Conservation (phyloP, 768 basidiomycete species). For the Boletus coccyginus region DNA sequence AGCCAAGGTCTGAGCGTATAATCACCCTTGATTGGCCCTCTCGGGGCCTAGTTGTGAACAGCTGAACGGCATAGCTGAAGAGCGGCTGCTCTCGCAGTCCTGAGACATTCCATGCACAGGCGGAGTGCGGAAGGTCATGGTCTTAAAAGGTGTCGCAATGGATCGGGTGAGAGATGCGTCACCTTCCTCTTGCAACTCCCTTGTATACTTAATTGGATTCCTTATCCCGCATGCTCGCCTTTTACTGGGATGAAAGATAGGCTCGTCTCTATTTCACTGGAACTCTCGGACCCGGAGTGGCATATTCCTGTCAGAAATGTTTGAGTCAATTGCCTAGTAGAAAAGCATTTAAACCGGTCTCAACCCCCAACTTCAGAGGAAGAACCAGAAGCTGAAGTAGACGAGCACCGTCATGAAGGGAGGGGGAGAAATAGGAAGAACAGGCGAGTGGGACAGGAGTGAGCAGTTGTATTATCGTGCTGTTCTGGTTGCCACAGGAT, state of each 20-base stretch:
- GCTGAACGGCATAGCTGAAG: slow-evolving; percentile 49
- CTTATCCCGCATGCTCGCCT: slow-evolving; percentile 3
- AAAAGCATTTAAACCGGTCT: background rate
- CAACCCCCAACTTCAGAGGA: slow-evolving; percentile 7
- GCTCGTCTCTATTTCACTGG: background rate
- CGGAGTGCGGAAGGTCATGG: slow-evolving; percentile 2
- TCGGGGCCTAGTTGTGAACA: slow-evolving; percentile 55
- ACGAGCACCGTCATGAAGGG: slow-evolving; percentile 4
- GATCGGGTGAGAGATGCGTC: slow-evolving; percentile 37
- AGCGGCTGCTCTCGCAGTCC: slow-evolving; percentile 17
- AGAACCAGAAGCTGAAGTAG: slow-evolving; percentile 4
- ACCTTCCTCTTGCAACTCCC: slow-evolving; percentile 6
- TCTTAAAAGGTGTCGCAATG: slow-evolving; percentile 18
- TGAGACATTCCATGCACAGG: slow-evolving; percentile 32
- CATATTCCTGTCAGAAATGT: background rate
- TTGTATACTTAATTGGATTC: background rate
- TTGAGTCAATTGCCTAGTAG: background rate
- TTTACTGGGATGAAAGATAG: background rate
- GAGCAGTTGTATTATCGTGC: background rate
- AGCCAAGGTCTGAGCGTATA: slow-evolving; percentile 75
- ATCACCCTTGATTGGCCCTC: slow-evolving; percentile 60
- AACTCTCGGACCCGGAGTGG: background rate
- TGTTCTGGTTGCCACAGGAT: background rate
- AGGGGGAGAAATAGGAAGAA: slow-evolving; percentile 29
- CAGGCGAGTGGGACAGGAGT: slow-evolving; percentile 22